Base-by-base conservation (phyloP, 352 stramenopile genomes). In the Aphanomyces astaci region DNA sequence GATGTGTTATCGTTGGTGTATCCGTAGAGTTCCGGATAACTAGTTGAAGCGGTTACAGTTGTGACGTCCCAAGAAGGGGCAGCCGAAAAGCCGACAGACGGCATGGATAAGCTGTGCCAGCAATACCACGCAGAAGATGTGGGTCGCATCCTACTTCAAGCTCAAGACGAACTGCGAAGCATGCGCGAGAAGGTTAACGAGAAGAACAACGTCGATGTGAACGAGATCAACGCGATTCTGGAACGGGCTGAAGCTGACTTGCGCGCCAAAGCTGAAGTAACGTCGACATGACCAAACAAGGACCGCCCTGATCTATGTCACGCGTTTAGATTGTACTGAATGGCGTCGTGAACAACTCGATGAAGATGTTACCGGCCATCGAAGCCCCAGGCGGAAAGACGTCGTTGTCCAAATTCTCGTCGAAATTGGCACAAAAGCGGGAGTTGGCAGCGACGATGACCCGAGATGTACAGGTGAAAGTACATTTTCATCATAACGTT, bases 81-180 rank as follows among this genome's bases (percentile, higher is more conserved):
- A 30, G 15, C 25, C 51, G 30, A n/a, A n/a, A n/a, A n/a, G n/a
- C n/a, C 45, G 45, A 55, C 19, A 51, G 22, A 3, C 31, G 22
- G 27, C 28, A 93, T 94, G 86, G 86, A 94, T 59, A 76, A 82
- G 48, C 51, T 94, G 22, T 75, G 90, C 63, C 81, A 94, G 62
- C 82, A 89, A 49, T 80, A 92, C 57, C 86, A 94, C 66, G 79
- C 88, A 9, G 84, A 94, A 54, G 86, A 94, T 75, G 82, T 94
- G 27, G 86, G 84, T 0, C 79, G 86, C 54, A 84, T 94, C 53
- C 68, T 94, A 19, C 64, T 94, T 57, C 81, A 94, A 74, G 90
- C 85, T 15, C 83, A 94, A 71, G 81, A 94, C 43, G 81, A 94
- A 28, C 73, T 94, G 25, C 81, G 82, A 17, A 75, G 81, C 32